Evolutionary conservation across 148 eudicot genomes (phyloP).

Genomic region (Camellia lanceoleosa): DNA sequence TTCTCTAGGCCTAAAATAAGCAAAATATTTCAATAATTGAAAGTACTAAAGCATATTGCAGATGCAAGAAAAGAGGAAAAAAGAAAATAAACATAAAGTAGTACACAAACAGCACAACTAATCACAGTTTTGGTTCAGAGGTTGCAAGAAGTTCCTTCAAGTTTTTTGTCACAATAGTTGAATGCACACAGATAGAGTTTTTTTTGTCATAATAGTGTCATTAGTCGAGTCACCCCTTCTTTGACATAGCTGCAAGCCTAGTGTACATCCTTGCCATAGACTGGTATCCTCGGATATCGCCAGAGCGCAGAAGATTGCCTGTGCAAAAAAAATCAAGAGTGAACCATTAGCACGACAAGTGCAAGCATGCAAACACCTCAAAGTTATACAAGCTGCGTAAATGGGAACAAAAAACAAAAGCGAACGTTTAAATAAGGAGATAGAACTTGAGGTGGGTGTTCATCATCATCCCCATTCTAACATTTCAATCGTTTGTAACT

Average conservation of each 20-base stretch:
- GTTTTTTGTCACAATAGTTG: too few species aligned
- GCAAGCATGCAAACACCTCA: neutral
- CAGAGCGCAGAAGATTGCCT: slow-evolving; percentile 82
- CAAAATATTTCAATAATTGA: neutral
- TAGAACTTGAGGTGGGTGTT: too few species aligned
- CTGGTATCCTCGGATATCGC: slow-evolving; percentile 68
- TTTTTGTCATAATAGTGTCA: neutral
- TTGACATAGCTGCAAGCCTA: slow-evolving; percentile 76
- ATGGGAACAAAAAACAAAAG: neutral
- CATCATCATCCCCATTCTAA: too few species aligned
- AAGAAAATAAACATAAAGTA: too few species aligned
- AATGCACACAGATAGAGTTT: too few species aligned
- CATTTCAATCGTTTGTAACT: too few species aligned
- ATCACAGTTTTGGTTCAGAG: too few species aligned
- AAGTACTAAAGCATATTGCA: too few species aligned
- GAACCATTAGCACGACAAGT: neutral
- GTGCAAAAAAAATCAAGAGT: neutral
- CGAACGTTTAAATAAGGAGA: neutral
- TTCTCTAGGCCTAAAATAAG: neutral
- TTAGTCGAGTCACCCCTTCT: slow-evolving; percentile 52
- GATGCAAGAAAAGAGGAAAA: too few species aligned
- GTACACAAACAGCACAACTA: too few species aligned
- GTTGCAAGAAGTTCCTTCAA: too few species aligned
- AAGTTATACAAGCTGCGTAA: neutral
- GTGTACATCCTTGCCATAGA: slow-evolving; percentile 85